Conservation (phyloP, 129 eudicot genomes). For the Lonicera japonica region DNA sequence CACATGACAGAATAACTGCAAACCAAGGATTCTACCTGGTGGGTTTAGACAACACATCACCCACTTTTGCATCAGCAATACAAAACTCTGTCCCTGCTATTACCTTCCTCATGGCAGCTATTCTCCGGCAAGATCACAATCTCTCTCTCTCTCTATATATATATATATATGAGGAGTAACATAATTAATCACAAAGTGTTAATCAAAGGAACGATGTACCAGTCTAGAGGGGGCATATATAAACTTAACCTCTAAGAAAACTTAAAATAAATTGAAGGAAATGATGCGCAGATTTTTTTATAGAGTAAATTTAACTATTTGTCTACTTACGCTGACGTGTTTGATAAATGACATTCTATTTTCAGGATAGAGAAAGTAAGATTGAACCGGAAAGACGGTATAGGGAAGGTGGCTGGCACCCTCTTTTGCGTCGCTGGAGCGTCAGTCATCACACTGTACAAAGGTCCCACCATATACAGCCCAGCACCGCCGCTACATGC, state of each 20-base stretch:
- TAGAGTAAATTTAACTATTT: too few species aligned
- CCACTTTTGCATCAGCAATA: conserved; percentile 93
- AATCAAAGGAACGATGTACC: too few species aligned
- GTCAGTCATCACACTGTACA: conserved; percentile 90
- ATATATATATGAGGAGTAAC: too few species aligned
- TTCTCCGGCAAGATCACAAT: conserved; percentile 51
- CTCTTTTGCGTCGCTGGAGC: conserved; percentile 86
- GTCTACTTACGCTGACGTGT: too few species aligned
- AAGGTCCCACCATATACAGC: conserved; percentile 92
- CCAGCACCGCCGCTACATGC: conserved; percentile 54
- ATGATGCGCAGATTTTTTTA: too few species aligned
- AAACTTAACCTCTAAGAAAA: too few species aligned
- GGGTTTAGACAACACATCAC: conserved; percentile 93
- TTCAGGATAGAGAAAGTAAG: conserved; percentile 90
- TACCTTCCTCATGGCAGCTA: conserved; percentile 81
- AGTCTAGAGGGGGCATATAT: too few species aligned
- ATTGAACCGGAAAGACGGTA: conserved; percentile 79
- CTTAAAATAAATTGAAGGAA: too few species aligned
- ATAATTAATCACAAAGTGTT: too few species aligned
- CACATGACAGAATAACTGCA: conserved; percentile 76
- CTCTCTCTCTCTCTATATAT: background rate
- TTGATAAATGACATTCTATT: background rate
- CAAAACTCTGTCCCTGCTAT: conserved; percentile 98
- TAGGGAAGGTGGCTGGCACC: conserved; percentile 81
- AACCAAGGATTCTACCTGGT: conserved; percentile 92